Percentiles rank a stretch among this genome's conserved stretches.
phyloP scores from a whole-genome alignment of 352 stramenopile genomes.

The Phytophthora boehmeriae region DNA sequence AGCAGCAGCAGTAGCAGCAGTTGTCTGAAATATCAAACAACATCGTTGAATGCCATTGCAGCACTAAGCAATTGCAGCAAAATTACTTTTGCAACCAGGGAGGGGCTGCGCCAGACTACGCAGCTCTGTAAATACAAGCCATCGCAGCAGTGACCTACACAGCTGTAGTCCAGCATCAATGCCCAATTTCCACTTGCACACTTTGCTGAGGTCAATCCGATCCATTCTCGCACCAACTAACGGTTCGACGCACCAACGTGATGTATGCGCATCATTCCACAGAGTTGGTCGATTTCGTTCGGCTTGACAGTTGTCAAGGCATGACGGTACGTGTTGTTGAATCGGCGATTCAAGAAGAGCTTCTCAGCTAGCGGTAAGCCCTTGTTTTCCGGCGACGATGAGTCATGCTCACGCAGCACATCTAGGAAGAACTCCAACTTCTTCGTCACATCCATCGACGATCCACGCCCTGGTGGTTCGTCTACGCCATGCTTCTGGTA shows the following conservation, averaged over 20 bases:
- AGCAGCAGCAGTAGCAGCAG: no score
- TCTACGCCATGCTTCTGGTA: constrained; percentile 28
- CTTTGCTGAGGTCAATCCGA: no score
- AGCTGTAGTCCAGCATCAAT: no score
- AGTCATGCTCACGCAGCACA: constrained; percentile 33
- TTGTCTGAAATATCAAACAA: no score
- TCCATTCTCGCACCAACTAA: constrained; percentile 1
- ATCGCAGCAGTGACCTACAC: no score
- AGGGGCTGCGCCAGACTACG: no score
- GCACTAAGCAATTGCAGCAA: no score
- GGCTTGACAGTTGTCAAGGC: constrained; percentile 21
- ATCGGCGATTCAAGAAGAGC: constrained; percentile 43
- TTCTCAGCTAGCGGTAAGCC: constrained; percentile 28
- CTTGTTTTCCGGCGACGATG: constrained; percentile 22
- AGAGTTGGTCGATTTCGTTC: constrained; percentile 27
- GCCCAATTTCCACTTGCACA: constrained; percentile 1
- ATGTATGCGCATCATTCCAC: constrained; percentile 22
- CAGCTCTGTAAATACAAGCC: no score
- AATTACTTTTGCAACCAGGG: no score
- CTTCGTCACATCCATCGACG: constrained; percentile 22
- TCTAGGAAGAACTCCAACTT: constrained; percentile 34
- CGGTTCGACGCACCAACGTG: constrained; percentile 21
- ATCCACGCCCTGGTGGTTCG: constrained; percentile 21
- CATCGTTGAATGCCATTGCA: no score
- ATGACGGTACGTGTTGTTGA: constrained; percentile 42